phyloP scores from a whole-genome alignment of 2,329 filamentous ascomycete species.

The Alternaria sp. region DNA sequence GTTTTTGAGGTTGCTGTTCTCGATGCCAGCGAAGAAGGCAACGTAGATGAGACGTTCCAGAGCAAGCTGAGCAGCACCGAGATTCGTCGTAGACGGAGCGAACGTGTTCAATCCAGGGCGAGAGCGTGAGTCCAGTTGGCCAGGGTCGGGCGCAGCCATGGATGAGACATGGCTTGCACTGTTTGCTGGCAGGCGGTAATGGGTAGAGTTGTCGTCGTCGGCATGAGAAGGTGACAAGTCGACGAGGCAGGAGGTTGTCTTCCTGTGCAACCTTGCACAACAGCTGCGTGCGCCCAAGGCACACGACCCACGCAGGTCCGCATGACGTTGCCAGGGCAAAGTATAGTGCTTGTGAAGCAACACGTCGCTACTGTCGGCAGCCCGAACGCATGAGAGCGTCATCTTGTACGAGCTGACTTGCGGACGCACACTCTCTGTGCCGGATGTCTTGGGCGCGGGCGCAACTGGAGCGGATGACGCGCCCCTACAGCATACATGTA shows the following conservation, averaged over 20 bases:
- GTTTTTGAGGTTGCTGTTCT: conserved; percentile 92
- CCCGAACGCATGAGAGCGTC: conserved; percentile 16
- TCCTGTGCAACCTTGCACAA: conserved; percentile 39
- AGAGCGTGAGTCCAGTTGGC: conserved; percentile 31
- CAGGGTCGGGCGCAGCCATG: conserved; percentile 4
- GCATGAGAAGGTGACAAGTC: conserved; percentile 20
- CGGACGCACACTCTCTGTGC: conserved; percentile 1
- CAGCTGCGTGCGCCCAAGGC: conserved; percentile 29
- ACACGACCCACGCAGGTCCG: conserved; percentile 36
- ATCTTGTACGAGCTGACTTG: conserved; percentile 8
- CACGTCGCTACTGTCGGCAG: conserved; percentile 20
- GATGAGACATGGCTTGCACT: conserved; percentile 18
- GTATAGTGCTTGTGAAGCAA: conserved; percentile 24
- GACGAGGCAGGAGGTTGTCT: conserved; percentile 22
- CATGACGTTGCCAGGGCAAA: conserved; percentile 33
- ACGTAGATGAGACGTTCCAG: conserved; percentile 69
- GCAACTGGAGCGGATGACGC: not conserved
- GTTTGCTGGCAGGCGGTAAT: conserved; percentile 23
- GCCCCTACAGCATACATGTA: conserved; percentile 2
- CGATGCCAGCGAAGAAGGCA: conserved; percentile 67
- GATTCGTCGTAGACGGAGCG: conserved; percentile 64
- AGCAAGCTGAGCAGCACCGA: conserved; percentile 92
- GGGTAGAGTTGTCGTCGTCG: conserved; percentile 20
- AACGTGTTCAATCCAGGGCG: conserved; percentile 35
- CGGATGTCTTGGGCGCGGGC: not conserved